These are phyloP conservation scores for Aspergillus sp. DNA, from an alignment of 2,329 filamentous ascomycete species.

Conservation along the genomic window DNA sequence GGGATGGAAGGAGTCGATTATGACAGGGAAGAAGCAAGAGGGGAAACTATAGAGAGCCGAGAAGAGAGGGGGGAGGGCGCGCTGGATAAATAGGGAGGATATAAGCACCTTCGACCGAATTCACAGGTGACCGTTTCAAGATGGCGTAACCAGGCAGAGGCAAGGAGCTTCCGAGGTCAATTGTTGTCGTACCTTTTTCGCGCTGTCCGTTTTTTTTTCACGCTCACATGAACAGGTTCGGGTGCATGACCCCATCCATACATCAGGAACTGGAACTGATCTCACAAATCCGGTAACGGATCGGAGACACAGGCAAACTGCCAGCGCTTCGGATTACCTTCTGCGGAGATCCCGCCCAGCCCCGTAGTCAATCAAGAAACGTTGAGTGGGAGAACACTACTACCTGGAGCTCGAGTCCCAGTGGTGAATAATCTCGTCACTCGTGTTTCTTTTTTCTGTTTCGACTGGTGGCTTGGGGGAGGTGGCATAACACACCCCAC, in stretches of 20 bases:
- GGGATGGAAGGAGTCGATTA: not conserved
- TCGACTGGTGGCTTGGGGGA: not conserved
- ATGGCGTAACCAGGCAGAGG: slow-evolving; percentile 6
- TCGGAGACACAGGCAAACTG: slow-evolving; percentile 6
- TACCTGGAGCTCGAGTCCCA: not conserved
- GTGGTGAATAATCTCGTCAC: not conserved
- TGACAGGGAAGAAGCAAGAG: not conserved
- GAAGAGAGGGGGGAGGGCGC: not conserved
- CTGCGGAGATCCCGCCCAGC: slow-evolving; percentile 28
- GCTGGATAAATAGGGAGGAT: slow-evolving; percentile 4
- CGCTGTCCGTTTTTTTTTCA: slow-evolving; percentile 21
- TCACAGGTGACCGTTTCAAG: not conserved
- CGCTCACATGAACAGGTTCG: slow-evolving; percentile 33
- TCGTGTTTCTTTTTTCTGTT: not conserved
- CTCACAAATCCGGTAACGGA: slow-evolving; percentile 8
- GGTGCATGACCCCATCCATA: slow-evolving; percentile 17
- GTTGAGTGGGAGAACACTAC: not conserved
- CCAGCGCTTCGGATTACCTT: slow-evolving; percentile 31
- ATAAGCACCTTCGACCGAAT: not conserved
- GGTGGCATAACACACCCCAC: not conserved
- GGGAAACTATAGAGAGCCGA: not conserved
- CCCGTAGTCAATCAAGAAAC: not conserved
- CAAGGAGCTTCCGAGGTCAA: not conserved
- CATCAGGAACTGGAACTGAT: slow-evolving; percentile 13
- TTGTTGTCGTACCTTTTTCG: not conserved